Conservation (phyloP, 78 protist species). For the Planoprotostelium fungivorum region DNA sequence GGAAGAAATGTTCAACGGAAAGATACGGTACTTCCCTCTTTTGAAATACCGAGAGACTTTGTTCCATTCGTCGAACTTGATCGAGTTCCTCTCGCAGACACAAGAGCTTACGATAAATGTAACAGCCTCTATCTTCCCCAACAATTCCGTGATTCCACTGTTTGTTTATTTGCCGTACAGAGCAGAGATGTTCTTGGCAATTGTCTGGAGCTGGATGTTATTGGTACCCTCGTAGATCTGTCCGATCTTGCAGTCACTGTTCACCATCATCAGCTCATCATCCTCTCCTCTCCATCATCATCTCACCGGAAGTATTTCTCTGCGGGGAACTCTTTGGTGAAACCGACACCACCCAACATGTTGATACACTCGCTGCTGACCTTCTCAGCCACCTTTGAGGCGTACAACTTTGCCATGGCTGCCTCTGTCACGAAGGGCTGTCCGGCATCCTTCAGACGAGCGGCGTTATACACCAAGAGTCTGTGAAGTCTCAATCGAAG, state of each 20-base stretch:
- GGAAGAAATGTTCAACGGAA: too few relatives aligned
- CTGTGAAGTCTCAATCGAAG: background rate
- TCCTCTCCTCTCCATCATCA: conserved; percentile 76
- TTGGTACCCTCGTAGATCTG: conserved; percentile 59
- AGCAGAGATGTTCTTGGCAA: conserved; percentile 22
- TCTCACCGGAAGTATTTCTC: conserved; percentile 79
- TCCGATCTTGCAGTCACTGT: conserved; percentile 66
- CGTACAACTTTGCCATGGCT: conserved; percentile 91
- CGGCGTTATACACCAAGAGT: conserved; percentile 89
- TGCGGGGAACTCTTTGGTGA: conserved; percentile 83
- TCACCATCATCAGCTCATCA: conserved; percentile 56
- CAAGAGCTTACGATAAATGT: too few relatives aligned
- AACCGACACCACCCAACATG: conserved; percentile 95
- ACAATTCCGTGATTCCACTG: too few relatives aligned
- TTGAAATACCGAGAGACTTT: too few relatives aligned
- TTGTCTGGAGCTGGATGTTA: conserved; percentile 60
- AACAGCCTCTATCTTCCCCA: too few relatives aligned
- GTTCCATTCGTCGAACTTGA: too few relatives aligned
- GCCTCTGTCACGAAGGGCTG: conserved; percentile 80
- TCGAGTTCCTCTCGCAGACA: too few relatives aligned
- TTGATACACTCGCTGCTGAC: conserved; percentile 63
- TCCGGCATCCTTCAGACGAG: conserved; percentile 74
- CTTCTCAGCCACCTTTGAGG: conserved; percentile 77
- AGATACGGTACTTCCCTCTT: too few relatives aligned
- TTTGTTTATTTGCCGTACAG: background rate